Conservation (phyloP, 2,329 filamentous ascomycete genomes). For the Xylaria sp. region DNA sequence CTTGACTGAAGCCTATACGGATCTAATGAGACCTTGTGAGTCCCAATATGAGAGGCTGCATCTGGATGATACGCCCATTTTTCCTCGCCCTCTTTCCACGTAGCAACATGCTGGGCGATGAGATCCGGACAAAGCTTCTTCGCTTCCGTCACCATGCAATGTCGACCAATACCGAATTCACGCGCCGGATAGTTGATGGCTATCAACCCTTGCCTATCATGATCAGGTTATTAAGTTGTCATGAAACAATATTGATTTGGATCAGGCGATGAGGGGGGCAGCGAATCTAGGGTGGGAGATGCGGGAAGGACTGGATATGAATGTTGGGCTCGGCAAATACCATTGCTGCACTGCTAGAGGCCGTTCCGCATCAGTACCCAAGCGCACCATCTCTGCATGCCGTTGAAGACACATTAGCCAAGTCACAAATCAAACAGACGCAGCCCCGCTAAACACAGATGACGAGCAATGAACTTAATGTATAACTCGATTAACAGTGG, state of each 20-base stretch:
- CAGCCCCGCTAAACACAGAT: neutral
- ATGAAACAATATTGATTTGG: neutral
- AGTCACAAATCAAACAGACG: neutral
- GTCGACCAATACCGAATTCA: conserved; percentile 76
- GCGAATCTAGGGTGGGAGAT: neutral
- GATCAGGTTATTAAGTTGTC: neutral
- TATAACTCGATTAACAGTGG: neutral
- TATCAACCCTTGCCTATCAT: conserved; percentile 80
- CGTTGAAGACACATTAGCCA: conserved; percentile 7
- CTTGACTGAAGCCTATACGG: conserved; percentile 87
- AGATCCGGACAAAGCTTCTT: conserved; percentile 85
- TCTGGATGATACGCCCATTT: conserved; percentile 91
- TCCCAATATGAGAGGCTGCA: conserved; percentile 77
- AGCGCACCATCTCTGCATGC: conserved; percentile 72
- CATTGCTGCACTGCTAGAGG: conserved; percentile 95
- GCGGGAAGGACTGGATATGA: neutral
- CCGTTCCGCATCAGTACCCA: conserved; percentile 73
- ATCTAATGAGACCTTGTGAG: conserved; percentile 92
- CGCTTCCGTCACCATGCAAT: conserved; percentile 81
- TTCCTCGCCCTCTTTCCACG: conserved; percentile 89
- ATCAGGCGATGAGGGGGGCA: neutral
- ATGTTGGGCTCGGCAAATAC: conserved; percentile 48
- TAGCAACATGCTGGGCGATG: conserved; percentile 90
- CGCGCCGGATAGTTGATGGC: conserved; percentile 95
- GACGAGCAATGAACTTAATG: neutral